Conservation (phyloP, 2,329 filamentous ascomycete species). For the Dothistroma septosporum region DNA sequence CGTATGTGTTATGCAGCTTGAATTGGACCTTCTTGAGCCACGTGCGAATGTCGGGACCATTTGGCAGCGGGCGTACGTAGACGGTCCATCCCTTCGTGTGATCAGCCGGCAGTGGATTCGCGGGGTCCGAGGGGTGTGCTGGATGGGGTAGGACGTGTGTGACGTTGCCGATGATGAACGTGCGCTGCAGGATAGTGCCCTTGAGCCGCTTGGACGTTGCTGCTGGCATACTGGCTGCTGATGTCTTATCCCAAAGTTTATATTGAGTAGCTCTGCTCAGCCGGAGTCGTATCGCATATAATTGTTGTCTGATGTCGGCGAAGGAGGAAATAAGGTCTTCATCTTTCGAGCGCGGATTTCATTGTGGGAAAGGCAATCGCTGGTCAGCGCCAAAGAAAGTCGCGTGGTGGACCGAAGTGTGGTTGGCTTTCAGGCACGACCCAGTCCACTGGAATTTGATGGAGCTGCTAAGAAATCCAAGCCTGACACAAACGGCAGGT, state of each 20-base stretch:
- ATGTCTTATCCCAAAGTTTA: neutral
- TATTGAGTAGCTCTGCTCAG: neutral
- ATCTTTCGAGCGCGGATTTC: neutral
- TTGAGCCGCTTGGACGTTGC: constrained; percentile 36
- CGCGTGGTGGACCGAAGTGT: neutral
- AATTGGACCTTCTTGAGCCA: constrained; percentile 98
- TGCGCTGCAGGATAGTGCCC: constrained; percentile 31
- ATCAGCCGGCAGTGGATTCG: constrained; percentile 72
- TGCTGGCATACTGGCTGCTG: constrained; percentile 31
- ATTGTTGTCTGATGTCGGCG: neutral
- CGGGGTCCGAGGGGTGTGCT: constrained; percentile 76
- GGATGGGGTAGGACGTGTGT: constrained; percentile 61
- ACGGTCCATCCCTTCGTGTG: constrained; percentile 97
- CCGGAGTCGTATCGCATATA: neutral
- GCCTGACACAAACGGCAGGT: no score
- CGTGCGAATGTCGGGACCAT: constrained; percentile 79
- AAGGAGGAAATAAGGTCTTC: neutral
- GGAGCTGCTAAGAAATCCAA: no score
- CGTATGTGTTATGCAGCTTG: constrained; percentile 95
- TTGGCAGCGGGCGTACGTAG: constrained; percentile 85
- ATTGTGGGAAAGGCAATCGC: neutral
- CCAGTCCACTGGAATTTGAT: neutral
- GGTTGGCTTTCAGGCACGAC: neutral
- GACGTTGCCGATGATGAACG: constrained; percentile 48
- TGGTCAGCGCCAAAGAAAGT: neutral